Evolutionary conservation across 225 moss, liverwort and hornwort species (phyloP), one percentile per base, ranked within the genome.

Genomic region (Pseudisothecium myosuroides): DNA sequence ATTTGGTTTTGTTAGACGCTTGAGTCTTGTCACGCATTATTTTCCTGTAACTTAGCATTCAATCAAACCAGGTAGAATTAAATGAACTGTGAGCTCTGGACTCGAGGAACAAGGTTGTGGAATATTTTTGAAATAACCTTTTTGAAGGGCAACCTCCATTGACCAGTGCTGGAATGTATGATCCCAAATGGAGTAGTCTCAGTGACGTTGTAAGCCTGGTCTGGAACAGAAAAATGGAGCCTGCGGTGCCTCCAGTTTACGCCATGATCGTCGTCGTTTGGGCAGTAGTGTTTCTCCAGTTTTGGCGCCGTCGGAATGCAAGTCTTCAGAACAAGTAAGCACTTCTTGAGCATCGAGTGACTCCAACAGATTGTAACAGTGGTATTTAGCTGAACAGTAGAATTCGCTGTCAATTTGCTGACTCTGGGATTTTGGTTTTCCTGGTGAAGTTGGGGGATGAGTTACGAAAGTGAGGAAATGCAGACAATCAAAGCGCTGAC

Each of bases 231-330:
- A 69, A 67, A 81, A 83, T 95, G 94, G 96, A 94, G 45, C 86
- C 95, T 68, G 95, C 93, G n/a, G 89, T 96, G 88, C 98, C 98
- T 87, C 92, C 95, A 76, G 20, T 97, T 17, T 99, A 95, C 89
- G 96, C 98, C 76, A 97, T 97, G 92, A 89, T 93, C 36, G 95
- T 97, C 80, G 97, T 99, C 59, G 86, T 99, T 20, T 99, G 96
- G 97, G 94, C 96, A 68, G 98, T 99, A 22, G 93, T 99, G n/a
- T 99, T 99, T 91, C 92, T 99, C 71, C 98, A 98, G 87, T 99
- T 99, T 88, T 99, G 98, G 98, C 95, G 96, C 61, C 95, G 98
- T 60, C 90, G 88, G 76, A 99, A 97, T 91, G 91, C 95, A 72
- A 94, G 82, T 55, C 93, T 97, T 43, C 91, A 95, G 89, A 88